A percentile compares a stretch with the other conserved stretches of the same genome.
phyloP scores from a whole-genome alignment of 768 basidiomycete genomes.

The Hebeloma cylindrosporum region DNA sequence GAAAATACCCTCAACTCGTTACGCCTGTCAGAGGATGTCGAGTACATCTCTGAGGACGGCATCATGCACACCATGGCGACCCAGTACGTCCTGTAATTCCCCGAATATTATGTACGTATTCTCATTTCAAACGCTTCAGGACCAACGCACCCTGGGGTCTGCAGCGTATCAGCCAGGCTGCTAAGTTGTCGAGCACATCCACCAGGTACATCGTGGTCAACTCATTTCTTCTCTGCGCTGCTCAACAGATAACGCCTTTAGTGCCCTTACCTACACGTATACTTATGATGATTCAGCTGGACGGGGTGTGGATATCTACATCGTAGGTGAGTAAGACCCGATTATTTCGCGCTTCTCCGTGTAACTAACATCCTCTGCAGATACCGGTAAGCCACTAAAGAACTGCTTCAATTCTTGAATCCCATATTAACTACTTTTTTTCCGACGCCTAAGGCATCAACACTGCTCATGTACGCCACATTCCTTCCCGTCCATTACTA shows the following conservation, averaged over 20 bases:
- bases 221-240: not conserved
- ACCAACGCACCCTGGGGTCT: conserved; percentile 32
- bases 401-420: not conserved
- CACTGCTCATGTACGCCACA: conserved; percentile 22
- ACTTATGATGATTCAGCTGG: conserved; percentile 33
- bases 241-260: too few relatives aligned
- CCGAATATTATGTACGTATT: not conserved
- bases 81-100: conserved; percentile 14
- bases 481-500: not conserved
- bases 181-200: conserved; percentile 14
- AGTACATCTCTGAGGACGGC: conserved; percentile 28
- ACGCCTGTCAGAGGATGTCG: conserved; percentile 22
- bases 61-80: conserved; percentile 21
- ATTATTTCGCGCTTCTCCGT: not conserved
- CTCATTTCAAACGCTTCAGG: conserved; percentile 9
- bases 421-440: not conserved
- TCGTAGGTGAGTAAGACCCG: conserved; percentile 33
- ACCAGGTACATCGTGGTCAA: conserved; percentile 2
- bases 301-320: conserved; percentile 40
- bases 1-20: conserved; percentile 18
- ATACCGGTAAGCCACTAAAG: conserved; percentile 22
- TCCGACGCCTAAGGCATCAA: conserved; percentile 21
- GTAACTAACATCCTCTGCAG: conserved; percentile 12
- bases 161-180: conserved; percentile 19
- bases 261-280: conserved; percentile 26